Evolutionary conservation across 805 yeast genomes (phyloP).

Genomic region (Ogataea neopini): DNA sequence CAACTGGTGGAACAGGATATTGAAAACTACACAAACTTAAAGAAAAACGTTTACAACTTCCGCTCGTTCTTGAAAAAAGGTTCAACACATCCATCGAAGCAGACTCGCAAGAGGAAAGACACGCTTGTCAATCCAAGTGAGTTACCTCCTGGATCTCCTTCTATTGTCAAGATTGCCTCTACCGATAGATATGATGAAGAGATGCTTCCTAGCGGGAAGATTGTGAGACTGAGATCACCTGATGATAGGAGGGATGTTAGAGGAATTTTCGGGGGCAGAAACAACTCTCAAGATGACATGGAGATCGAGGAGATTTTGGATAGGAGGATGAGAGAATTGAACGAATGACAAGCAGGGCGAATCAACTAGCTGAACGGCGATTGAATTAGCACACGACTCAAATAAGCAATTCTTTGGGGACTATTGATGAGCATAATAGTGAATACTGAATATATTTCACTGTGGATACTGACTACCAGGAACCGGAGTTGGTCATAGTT

Average conservation of each 20-base stretch:
- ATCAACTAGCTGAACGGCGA: too few species aligned
- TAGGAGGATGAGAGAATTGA: constrained; percentile 5
- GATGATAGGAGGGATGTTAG: constrained; percentile 10
- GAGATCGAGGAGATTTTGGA: constrained; percentile 51
- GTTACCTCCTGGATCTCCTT: constrained; percentile 49
- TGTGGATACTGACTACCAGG: too few species aligned
- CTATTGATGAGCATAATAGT: too few species aligned
- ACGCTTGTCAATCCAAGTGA: constrained; percentile 49
- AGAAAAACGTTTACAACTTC: constrained; percentile 25
- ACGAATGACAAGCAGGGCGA: too few species aligned
- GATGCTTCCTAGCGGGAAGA: constrained; percentile 73
- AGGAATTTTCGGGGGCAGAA: constrained; percentile 38
- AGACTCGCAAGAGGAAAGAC: constrained; percentile 49
- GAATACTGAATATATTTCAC: too few species aligned
- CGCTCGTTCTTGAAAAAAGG: constrained; percentile 37
- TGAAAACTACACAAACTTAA: constrained; percentile 20
- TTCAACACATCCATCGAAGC: constrained; percentile 32
- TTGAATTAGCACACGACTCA: too few species aligned
- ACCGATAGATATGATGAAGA: constrained; percentile 50
- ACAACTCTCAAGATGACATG: constrained; percentile 43
- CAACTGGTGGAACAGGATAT: constrained; percentile 28
- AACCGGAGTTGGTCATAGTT: too few species aligned
- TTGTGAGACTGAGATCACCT: constrained; percentile 43
- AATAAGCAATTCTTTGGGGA: too few species aligned
- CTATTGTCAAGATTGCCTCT: constrained; percentile 35